phyloP scores from a whole-genome alignment of 1,284 basidiomycete genomes.

The Fomitopsis palustris region DNA sequence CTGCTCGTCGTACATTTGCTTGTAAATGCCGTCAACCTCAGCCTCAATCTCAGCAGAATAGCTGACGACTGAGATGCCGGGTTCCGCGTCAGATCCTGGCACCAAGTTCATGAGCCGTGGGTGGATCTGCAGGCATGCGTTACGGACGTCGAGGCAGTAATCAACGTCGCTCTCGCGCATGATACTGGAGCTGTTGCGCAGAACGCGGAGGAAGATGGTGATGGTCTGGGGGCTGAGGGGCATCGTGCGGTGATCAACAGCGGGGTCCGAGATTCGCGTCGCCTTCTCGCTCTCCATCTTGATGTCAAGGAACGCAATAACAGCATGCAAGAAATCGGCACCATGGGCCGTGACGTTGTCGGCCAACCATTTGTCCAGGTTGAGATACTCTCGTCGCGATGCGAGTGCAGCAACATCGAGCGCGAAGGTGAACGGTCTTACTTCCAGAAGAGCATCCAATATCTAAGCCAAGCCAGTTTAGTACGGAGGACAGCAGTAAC shows the following conservation, averaged over 20 bases:
- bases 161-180: slow-evolving; percentile 80
- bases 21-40: slow-evolving; percentile 95
- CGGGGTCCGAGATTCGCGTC: slow-evolving; percentile 74
- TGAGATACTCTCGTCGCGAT: slow-evolving; percentile 89
- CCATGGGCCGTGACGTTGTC: slow-evolving; percentile 83
- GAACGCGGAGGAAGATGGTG: slow-evolving; percentile 85
- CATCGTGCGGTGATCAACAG: slow-evolving; percentile 78
- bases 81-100: slow-evolving; percentile 86
- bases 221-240: slow-evolving; percentile 83
- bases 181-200: slow-evolving; percentile 70
- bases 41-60: slow-evolving; percentile 89
- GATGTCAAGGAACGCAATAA: slow-evolving; percentile 85
- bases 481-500: neutral
- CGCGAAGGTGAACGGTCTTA: slow-evolving; percentile 83
- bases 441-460: slow-evolving; percentile 84
- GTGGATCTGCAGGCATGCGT: slow-evolving; percentile 92
- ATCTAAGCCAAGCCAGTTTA: slow-evolving; percentile 49
- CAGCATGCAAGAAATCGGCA: slow-evolving; percentile 82
- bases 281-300: slow-evolving; percentile 90
- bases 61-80: slow-evolving; percentile 86
- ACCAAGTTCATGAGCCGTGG: slow-evolving; percentile 96
- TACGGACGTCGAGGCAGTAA: slow-evolving; percentile 90
- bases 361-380: slow-evolving; percentile 95
- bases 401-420: slow-evolving; percentile 93
- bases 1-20: slow-evolving; percentile 96